Evolutionary conservation across 2,329 filamentous ascomycete species (phyloP).

Genomic region (Venturia carpophila): DNA sequence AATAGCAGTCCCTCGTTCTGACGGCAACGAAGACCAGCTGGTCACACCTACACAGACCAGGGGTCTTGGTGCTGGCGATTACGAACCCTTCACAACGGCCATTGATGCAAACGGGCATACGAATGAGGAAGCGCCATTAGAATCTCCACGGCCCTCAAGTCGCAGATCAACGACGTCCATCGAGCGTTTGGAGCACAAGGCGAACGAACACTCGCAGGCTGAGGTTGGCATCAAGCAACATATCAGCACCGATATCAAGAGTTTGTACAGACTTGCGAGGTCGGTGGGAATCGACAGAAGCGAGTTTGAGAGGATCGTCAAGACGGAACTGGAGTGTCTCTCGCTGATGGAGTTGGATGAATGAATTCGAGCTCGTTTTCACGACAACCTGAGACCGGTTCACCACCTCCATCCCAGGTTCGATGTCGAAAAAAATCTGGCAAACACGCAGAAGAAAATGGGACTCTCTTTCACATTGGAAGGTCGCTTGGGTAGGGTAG

Average conservation of each 20-base stretch:
- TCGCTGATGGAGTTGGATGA: slow-evolving; percentile 54
- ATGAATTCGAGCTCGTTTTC: background rate
- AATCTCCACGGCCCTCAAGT: slow-evolving; percentile 36
- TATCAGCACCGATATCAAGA: slow-evolving; percentile 69
- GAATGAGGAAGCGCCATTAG: slow-evolving; percentile 27
- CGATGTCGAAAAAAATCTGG: background rate
- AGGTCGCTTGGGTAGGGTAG: too few relatives aligned
- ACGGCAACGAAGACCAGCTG: background rate
- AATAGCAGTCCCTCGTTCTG: background rate
- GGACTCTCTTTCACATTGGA: background rate
- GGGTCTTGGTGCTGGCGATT: background rate
- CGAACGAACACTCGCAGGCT: slow-evolving; percentile 51
- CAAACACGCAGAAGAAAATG: too few relatives aligned
- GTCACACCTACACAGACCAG: background rate
- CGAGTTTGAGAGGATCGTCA: slow-evolving; percentile 67
- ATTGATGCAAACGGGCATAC: background rate
- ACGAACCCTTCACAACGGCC: background rate
- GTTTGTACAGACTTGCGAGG: slow-evolving; percentile 62
- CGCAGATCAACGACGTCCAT: slow-evolving; percentile 44
- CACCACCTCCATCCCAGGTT: too few relatives aligned
- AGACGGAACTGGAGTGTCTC: slow-evolving; percentile 63
- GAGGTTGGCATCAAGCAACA: slow-evolving; percentile 73
- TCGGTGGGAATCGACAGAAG: slow-evolving; percentile 64
- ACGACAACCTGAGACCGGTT: too few relatives aligned
- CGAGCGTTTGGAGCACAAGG: slow-evolving; percentile 49